phyloP scores from a whole-genome alignment of 129 eudicot species.

The Dittrichia graveolens region DNA sequence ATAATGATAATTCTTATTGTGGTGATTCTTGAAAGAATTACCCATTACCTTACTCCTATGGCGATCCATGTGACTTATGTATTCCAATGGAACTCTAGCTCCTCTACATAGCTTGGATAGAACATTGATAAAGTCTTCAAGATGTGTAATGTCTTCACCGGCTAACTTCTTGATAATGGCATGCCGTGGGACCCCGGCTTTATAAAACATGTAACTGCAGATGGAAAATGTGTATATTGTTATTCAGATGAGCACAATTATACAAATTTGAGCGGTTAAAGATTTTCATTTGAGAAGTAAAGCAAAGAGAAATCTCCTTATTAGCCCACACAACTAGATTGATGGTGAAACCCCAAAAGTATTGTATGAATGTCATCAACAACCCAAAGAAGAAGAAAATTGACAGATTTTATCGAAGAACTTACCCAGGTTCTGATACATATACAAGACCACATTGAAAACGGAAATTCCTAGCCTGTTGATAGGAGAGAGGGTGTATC shows the following conservation, averaged over 20 bases:
- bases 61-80: slow-evolving; percentile 77
- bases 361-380: slow-evolving; percentile 14
- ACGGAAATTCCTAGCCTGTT: slow-evolving; percentile 96
- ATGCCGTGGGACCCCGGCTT: slow-evolving; percentile 98
- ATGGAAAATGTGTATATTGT: neutral
- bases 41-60: slow-evolving; percentile 77
- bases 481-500: slow-evolving; percentile 89
- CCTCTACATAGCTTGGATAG: slow-evolving; percentile 81
- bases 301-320: slow-evolving; percentile 10
- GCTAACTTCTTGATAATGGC: slow-evolving; percentile 89
- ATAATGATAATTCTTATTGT: neutral
- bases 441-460: slow-evolving; percentile 95
- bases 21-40: neutral
- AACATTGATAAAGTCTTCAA: slow-evolving; percentile 73
- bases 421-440: slow-evolving; percentile 94
- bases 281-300: neutral
- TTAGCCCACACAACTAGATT: neutral
- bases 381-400: slow-evolving; percentile 1
- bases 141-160: slow-evolving; percentile 65
- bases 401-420: neutral
- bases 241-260: neutral
- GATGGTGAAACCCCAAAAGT: neutral
- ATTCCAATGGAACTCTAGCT: slow-evolving; percentile 86
- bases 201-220: slow-evolving; percentile 77
- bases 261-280: slow-evolving; percentile 21